Evolutionary conservation across 805 yeast genomes (phyloP).

Genomic region (Candida adriatica): DNA sequence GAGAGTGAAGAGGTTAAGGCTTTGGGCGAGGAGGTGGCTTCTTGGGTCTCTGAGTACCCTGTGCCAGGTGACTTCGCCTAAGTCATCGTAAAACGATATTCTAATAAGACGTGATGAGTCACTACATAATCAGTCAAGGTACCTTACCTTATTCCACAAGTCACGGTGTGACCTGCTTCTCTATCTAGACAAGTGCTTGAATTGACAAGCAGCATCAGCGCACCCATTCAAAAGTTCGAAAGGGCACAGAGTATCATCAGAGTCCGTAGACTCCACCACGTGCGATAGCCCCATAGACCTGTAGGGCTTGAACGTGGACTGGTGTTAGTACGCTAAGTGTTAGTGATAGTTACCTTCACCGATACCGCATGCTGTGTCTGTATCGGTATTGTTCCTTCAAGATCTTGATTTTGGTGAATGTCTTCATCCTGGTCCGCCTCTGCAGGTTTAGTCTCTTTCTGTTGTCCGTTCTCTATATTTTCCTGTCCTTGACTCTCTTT

Average conservation of each 20-base stretch:
- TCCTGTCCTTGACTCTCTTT: neutral
- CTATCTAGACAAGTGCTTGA: constrained; percentile 14
- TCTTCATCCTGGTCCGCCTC: no score
- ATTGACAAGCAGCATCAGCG: constrained; percentile 16
- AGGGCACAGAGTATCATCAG: constrained; percentile 17
- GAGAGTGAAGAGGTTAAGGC: constrained; percentile 53
- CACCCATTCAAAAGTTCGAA: constrained; percentile 21
- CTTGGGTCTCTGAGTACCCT: constrained; percentile 72
- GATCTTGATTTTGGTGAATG: no score
- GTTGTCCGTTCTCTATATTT: no score
- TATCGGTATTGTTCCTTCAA: no score
- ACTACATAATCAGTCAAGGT: neutral
- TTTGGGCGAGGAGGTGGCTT: constrained; percentile 58
- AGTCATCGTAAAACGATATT: neutral
- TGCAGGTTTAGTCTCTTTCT: no score
- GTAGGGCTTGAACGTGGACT: constrained; percentile 19
- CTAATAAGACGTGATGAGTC: neutral
- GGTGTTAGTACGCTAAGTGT: no score
- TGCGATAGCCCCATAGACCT: constrained; percentile 14
- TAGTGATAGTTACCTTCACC: constrained; percentile 21
- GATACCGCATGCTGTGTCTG: no score
- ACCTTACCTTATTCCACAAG: neutral
- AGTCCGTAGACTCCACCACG: neutral
- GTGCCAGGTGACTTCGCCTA: constrained; percentile 69
- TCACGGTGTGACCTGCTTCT: neutral